phyloP scores from a whole-genome alignment of 768 basidiomycete genomes.

The Calocybe gangraenosa region DNA sequence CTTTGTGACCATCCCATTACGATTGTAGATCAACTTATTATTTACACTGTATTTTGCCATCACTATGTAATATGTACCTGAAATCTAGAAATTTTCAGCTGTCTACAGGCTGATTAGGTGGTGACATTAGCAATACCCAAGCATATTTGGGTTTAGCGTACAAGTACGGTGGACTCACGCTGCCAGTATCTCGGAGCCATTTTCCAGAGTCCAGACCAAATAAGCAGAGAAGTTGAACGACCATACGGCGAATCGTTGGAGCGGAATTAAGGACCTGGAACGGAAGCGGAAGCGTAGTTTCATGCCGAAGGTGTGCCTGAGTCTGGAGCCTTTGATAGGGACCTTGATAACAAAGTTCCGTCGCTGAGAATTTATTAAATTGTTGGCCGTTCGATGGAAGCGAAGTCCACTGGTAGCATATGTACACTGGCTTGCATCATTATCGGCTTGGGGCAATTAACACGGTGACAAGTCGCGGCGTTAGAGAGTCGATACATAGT shows the following conservation, averaged over 20 bases:
- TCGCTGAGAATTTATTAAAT: no score
- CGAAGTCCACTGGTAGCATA: no score
- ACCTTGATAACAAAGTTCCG: no score
- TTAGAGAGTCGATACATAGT: no score
- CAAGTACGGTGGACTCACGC: neutral
- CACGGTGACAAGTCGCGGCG: no score
- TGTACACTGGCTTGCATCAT: no score
- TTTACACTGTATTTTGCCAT: slow-evolving; percentile 5
- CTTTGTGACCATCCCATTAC: neutral
- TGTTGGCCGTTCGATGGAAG: no score
- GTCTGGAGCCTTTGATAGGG: no score
- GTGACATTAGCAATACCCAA: neutral
- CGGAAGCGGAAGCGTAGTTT: no score
- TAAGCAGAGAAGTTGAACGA: neutral
- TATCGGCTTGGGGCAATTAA: no score
- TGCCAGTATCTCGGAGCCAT: neutral
- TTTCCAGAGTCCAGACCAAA: no score
- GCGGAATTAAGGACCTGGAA: neutral
- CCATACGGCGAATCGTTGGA: neutral
- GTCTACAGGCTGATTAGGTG: neutral
- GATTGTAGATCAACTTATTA: neutral
- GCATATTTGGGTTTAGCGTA: neutral
- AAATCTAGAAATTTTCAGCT: neutral
- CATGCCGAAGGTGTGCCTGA: no score
- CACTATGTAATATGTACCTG: neutral